Percentiles rank a stretch among this genome's conserved stretches.
Evolutionary conservation across 768 basidiomycete genomes (phyloP).

Genomic region (Tricholoma matsutake): DNA sequence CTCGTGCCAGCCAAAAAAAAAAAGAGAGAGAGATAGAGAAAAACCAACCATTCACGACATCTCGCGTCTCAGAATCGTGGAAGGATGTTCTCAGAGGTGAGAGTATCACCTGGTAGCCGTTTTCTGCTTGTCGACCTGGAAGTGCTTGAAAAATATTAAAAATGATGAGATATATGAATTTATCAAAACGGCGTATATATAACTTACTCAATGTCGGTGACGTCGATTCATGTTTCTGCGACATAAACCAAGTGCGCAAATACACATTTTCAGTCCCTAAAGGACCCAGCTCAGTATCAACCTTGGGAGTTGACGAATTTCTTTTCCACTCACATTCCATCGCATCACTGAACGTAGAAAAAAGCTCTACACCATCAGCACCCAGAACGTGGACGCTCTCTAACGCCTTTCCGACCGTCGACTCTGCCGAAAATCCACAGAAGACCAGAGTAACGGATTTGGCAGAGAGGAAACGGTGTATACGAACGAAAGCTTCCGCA

Average conservation of each 20-base stretch:
- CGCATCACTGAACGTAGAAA: slow-evolving; percentile 81
- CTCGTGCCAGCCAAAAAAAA: background rate
- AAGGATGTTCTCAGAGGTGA: slow-evolving; percentile 71
- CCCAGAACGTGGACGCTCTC: slow-evolving; percentile 76
- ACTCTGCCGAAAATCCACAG: slow-evolving; percentile 72
- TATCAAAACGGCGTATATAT: background rate
- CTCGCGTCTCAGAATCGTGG: slow-evolving; percentile 67
- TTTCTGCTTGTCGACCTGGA: slow-evolving; percentile 54
- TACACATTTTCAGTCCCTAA: slow-evolving; percentile 94
- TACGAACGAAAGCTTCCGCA: slow-evolving; percentile 90
- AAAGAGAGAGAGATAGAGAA: background rate
- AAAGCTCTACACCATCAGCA: slow-evolving; percentile 77
- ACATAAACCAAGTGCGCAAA: slow-evolving; percentile 73
- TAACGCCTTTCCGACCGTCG: slow-evolving; percentile 68
- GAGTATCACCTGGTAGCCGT: slow-evolving; percentile 33
- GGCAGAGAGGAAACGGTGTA: slow-evolving; percentile 75
- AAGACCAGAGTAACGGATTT: slow-evolving; percentile 85
- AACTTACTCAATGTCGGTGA: slow-evolving; percentile 41
- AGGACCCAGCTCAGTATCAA: background rate
- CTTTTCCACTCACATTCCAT: slow-evolving; percentile 72
- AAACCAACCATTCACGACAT: slow-evolving; percentile 55
- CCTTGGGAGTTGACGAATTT: background rate
- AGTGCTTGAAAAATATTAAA: slow-evolving; percentile 36
- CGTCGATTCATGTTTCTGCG: slow-evolving; percentile 54
- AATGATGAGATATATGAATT: slow-evolving; percentile 2